Evolutionary conservation across 164 flowering plant species (phyloP).

Genomic region (Kalanchoe fedtschenkoi): DNA sequence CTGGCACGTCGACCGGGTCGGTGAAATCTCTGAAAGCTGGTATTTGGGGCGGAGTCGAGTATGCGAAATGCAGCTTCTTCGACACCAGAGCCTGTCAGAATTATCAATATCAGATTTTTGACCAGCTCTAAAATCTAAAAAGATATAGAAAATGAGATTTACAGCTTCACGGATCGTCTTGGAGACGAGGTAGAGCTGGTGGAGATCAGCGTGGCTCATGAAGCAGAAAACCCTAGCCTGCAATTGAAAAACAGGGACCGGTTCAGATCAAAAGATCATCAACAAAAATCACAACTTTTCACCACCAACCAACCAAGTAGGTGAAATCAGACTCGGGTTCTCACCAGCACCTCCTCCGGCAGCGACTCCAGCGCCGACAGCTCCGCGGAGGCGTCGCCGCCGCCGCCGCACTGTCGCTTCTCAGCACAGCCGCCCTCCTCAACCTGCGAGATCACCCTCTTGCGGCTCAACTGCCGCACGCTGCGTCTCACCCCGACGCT

Average conservation of each 20-base stretch:
- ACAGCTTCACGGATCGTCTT: neutral
- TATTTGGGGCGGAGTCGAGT: neutral
- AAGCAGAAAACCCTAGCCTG: slow-evolving; percentile 1
- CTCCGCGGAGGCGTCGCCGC: neutral
- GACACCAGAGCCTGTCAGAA: neutral
- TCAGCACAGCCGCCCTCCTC: too few species aligned
- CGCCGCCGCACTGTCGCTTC: too few species aligned
- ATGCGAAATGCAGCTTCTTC: neutral
- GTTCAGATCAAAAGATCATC: too few species aligned
- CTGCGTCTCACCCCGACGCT: neutral
- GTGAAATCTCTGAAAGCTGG: neutral
- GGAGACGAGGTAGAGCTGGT: neutral
- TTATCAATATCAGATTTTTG: too few species aligned
- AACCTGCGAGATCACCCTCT: neutral
- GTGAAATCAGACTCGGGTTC: neutral
- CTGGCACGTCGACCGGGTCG: neutral
- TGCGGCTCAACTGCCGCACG: neutral
- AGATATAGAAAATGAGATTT: neutral
- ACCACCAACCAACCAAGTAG: neutral
- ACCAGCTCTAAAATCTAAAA: too few species aligned
- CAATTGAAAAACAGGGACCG: neutral
- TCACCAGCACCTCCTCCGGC: neutral
- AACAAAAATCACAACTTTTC: neutral
- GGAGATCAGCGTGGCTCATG: neutral
- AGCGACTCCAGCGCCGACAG: neutral